Conservation (phyloP, 1,284 basidiomycete genomes). For the Cryptococcus neoformans region DNA sequence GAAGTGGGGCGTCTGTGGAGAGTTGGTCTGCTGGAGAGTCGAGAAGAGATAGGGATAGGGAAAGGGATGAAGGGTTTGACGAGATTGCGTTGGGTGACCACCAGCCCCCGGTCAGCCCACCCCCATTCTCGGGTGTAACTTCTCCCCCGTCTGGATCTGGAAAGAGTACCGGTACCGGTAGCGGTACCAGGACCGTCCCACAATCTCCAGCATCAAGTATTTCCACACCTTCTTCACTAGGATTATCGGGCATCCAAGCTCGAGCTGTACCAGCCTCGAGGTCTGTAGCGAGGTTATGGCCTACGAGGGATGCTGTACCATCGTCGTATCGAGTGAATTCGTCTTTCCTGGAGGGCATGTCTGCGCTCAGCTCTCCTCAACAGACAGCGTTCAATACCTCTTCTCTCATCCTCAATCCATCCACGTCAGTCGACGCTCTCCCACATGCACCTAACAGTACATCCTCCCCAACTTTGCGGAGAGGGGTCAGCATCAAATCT, state of each 20-base stretch:
- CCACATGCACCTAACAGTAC: not conserved
- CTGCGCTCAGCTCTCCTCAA: not conserved
- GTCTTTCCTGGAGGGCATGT: not conserved
- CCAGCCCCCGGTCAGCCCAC: not conserved
- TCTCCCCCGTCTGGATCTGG: no score
- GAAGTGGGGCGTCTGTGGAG: not conserved
- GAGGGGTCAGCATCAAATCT: slow-evolving; percentile 31
- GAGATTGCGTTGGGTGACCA: slow-evolving; percentile 10
- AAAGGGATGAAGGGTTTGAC: slow-evolving; percentile 1
- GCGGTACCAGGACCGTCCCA: not conserved
- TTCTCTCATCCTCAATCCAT: not conserved
- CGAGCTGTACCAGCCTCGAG: not conserved
- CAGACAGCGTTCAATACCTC: not conserved
- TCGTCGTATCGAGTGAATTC: not conserved
- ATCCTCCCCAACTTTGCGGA: slow-evolving; percentile 7
- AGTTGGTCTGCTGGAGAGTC: no score
- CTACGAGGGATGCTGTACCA: slow-evolving; percentile 12
- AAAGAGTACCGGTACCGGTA: not conserved
- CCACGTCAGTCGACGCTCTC: not conserved
- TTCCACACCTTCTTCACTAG: not conserved
- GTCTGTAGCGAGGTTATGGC: slow-evolving; percentile 15
- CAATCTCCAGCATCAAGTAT: not conserved
- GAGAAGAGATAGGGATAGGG: no score
- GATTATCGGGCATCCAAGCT: not conserved
- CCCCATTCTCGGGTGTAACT: not conserved